Conservation (phyloP, 805 yeast genomes). For the Saturnispora saitoi region DNA sequence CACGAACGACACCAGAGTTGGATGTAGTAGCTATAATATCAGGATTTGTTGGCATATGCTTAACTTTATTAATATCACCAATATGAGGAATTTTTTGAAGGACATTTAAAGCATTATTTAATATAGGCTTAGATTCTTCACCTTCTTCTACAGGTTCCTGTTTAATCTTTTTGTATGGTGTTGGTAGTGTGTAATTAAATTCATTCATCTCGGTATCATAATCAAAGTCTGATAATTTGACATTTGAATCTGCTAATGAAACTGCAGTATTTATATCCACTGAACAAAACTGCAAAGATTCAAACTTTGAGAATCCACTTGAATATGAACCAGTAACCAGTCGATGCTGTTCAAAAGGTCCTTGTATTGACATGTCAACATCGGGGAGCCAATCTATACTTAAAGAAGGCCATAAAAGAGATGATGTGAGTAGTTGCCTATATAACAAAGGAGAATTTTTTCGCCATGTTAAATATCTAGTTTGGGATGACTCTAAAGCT, state of each 20-base stretch:
- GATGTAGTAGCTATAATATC: conserved; percentile 69
- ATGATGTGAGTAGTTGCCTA: conserved; percentile 41
- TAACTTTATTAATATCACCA: conserved; percentile 67
- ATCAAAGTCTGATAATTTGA: conserved; percentile 18
- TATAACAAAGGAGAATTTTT: conserved; percentile 51
- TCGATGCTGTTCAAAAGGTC: conserved; percentile 27
- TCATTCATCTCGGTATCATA: conserved; percentile 31
- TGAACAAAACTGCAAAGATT: conserved; percentile 17
- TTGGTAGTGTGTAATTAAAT: conserved; percentile 17
- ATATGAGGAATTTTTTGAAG: conserved; percentile 55
- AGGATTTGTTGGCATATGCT: conserved; percentile 79
- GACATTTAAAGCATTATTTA: conserved; percentile 12
- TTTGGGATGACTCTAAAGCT: not conserved
- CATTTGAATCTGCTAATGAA: not conserved
- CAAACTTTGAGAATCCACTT: conserved; percentile 35
- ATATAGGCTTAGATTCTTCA: conserved; percentile 5
- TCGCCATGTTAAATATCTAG: conserved; percentile 45
- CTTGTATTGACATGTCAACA: conserved; percentile 26
- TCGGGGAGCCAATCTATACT: conserved; percentile 61
- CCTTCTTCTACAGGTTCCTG: not conserved
- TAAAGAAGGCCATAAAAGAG: conserved; percentile 58
- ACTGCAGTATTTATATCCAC: not conserved
- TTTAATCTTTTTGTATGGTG: conserved; percentile 6
- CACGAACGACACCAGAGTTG: conserved; percentile 51
- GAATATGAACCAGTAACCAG: conserved; percentile 59